phyloP scores from a whole-genome alignment of 1,139 yeast genomes.

The Eremothecium sinecaudum region DNA sequence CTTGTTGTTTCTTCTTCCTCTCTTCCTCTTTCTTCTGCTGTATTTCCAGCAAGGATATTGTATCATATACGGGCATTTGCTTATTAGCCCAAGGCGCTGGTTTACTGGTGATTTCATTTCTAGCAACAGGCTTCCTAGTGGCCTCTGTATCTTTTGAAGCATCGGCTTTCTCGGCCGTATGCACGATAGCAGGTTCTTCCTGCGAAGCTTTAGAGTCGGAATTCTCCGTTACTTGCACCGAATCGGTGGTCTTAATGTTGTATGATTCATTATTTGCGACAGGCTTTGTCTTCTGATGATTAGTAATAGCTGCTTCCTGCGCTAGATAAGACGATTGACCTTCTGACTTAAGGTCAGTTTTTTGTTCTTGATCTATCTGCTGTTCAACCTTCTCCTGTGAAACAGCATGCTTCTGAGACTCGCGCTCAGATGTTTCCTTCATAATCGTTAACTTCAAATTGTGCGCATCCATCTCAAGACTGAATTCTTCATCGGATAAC shows the following conservation, averaged over 20 bases:
- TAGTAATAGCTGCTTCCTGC: neutral
- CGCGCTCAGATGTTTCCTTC: slow-evolving; percentile 2
- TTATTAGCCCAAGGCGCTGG: slow-evolving; percentile 41
- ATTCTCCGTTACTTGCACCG: neutral
- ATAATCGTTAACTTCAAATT: slow-evolving; percentile 1
- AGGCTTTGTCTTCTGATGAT: neutral
- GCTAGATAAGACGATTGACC: neutral
- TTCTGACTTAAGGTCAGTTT: neutral
- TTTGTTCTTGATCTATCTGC: neutral
- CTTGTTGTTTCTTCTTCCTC: slow-evolving; percentile 15
- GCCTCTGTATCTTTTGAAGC: neutral
- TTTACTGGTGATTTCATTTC: slow-evolving; percentile 5
- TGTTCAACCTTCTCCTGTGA: neutral
- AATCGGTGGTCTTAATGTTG: neutral
- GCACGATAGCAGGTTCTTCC: neutral
- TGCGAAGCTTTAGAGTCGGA: neutral
- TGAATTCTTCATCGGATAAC: slow-evolving; percentile 3
- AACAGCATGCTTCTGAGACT: neutral
- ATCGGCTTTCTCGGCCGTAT: slow-evolving; percentile 2
- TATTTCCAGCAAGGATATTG: slow-evolving; percentile 17
- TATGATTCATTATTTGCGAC: neutral
- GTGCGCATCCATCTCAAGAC: slow-evolving; percentile 5
- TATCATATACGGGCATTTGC: slow-evolving; percentile 23
- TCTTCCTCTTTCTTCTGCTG: slow-evolving; percentile 17
- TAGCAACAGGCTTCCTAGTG: neutral